Evolutionary conservation across 352 stramenopile species (phyloP).

Genomic region (Phytophthora pini): DNA sequence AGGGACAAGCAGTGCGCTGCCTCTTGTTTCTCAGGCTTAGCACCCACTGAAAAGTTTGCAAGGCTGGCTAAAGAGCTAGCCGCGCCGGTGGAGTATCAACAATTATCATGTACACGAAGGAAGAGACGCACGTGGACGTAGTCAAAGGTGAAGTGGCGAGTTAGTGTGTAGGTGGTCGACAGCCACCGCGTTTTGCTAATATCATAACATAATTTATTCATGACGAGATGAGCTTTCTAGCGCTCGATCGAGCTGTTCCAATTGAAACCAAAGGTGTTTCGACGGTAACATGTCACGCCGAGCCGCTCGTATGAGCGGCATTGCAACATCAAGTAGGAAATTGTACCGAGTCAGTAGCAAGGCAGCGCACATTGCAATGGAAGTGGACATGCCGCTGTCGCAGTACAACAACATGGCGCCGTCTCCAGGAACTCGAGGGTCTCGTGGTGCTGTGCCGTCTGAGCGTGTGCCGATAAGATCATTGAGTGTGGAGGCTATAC

Average conservation of each 20-base stretch:
- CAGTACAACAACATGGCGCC: slow-evolving; percentile 43
- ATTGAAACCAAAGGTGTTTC: slow-evolving; percentile 16
- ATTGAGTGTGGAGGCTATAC: slow-evolving; percentile 5
- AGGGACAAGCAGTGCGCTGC: slow-evolving; percentile 33
- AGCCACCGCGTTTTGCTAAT: slow-evolving; percentile 35
- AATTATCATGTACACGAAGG: slow-evolving; percentile 28
- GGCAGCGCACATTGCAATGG: slow-evolving; percentile 38
- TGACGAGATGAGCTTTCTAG: neutral
- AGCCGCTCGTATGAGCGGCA: slow-evolving; percentile 21
- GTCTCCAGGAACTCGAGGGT: neutral
- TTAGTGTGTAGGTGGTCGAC: slow-evolving; percentile 7
- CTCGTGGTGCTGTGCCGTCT: neutral
- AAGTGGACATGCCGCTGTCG: slow-evolving; percentile 33
- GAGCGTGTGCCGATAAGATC: slow-evolving; percentile 2
- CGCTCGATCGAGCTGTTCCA: slow-evolving; percentile 10
- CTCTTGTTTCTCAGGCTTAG: slow-evolving; percentile 7
- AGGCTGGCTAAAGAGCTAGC: slow-evolving; percentile 11
- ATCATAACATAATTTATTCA: slow-evolving; percentile 47
- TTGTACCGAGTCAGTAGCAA: slow-evolving; percentile 45
- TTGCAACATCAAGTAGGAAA: slow-evolving; percentile 29
- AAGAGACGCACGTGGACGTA: slow-evolving; percentile 8
- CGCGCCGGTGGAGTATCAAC: slow-evolving; percentile 18
- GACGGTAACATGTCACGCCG: slow-evolving; percentile 15
- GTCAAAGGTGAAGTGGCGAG: neutral
- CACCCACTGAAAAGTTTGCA: slow-evolving; percentile 7